Base-by-base conservation (phyloP, 805 yeast genomes). In the Candida sanyiensis region DNA sequence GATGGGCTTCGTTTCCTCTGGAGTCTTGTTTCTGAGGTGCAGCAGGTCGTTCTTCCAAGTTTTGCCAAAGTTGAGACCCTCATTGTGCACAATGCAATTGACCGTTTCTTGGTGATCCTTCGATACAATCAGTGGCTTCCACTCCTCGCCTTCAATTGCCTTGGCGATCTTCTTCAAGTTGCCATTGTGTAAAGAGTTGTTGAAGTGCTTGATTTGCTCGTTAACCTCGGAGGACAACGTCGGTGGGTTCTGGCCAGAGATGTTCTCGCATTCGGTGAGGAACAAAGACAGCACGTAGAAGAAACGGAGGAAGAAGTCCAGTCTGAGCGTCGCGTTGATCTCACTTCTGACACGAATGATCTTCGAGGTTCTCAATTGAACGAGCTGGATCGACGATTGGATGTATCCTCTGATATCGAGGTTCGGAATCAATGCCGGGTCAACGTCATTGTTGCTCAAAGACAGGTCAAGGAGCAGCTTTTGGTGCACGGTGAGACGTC, bases 181-280 rank as follows among this genome's bases (percentile, higher is more conserved):
- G 12, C 65, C 64, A 34, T 69, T 67, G 46, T 83, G 88, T 49
- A 73, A 72, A 23, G 75, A 64, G 22, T 65, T 64, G 26, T 76
- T 61, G 54, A 75, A 88, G 39, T 72, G 70, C 43, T 70, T 76
- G 4, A 82, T 69, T 46, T 85, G 95, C 23, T 72, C 69, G n/a
- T 70, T 73, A 12, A 88, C 60, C 51, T 79, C 73, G 40, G 80
- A 85, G 37, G 80, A 75, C 21, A 90, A 62, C n/a, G 75, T 78
- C 20, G 70, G 67, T 37, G 46, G 50, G 1, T 76, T 69, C 11
- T 71, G 58, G 0, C 95, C 95, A 5, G 87, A 78, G 5, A 89
- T 73, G 11, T 77, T 68, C 58, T 93, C 97, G 57, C 95, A 85
- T 53, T 87, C 95, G 34, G 74, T 75, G 29, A 88, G 66, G 55